Evolutionary conservation across 2,329 filamentous ascomycete species (phyloP), one percentile per base, ranked within the genome.

Genomic region (Aspergillus calidoustus): DNA sequence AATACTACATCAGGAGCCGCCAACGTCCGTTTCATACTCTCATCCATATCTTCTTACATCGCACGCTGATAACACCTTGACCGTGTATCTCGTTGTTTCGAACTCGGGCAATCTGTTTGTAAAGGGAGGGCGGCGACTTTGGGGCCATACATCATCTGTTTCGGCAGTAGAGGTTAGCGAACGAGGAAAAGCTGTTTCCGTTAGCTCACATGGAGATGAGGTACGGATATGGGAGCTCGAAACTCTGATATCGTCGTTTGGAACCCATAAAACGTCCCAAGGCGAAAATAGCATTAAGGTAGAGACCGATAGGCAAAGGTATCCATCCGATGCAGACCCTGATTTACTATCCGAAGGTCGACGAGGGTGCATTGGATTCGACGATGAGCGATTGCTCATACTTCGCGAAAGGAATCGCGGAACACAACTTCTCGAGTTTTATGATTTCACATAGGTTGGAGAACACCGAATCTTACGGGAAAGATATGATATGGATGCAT

Each of bases 101-200:
- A 91, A 86, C 3, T 79, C 86, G 1, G 83, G 86, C 0, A 72
- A 76, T 1, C 82, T 97, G 2, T 86, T 85, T 1, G 88, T 97
- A 59, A 89, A 90, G 43, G 80, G 87, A 0, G 91, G 91, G 1
- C 89, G 88, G 65, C 85, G 92, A 30, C 85, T 97, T 6, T 97
- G 92, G 91, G 93, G 93, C 7, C 93, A 97, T 72, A 97, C 93
- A 0, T 96, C 93, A 1, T 91, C 91, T 3, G 92, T 97, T 38
- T 92, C 91, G 53, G 89, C 91, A 34, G 92, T 91, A 7, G 89
- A 96, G 70, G 91, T 97, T 58, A 93, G 91, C 19, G 87, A 90
- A 49, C 87, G 91, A 43, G 93, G 93, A 19, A 96, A 93, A 76
- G 93, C 93, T 0, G 91, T 97, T 4, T 96, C 92, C n/a, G 89